These are phyloP conservation scores for Neocatenulostroma microsporum DNA, from an alignment of 2,329 filamentous ascomycete genomes.

Conservation along the genomic window DNA sequence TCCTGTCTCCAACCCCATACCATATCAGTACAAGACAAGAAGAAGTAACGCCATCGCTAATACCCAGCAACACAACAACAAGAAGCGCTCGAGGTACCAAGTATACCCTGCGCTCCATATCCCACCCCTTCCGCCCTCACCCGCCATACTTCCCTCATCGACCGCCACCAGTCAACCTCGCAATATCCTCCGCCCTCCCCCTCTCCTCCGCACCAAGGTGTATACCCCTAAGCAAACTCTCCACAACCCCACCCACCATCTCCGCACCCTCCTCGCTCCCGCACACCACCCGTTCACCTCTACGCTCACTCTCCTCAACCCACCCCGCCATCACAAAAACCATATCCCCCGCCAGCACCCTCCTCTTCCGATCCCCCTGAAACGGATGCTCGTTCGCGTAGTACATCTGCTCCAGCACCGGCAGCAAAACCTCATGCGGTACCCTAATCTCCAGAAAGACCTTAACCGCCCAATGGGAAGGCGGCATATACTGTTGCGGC, in stretches of 20 bases:
- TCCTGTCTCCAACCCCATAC: too few relatives aligned
- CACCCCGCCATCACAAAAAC: constrained; percentile 55
- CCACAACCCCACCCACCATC: constrained; percentile 28
- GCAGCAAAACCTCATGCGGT: constrained; percentile 53
- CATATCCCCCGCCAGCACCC: constrained; percentile 53
- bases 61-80: too few relatives aligned
- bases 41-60: too few relatives aligned
- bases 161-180: background rate
- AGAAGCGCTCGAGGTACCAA: too few relatives aligned
- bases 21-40: too few relatives aligned
- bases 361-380: constrained; percentile 46
- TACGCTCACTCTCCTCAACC: constrained; percentile 50
- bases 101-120: too few relatives aligned
- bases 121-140: too few relatives aligned
- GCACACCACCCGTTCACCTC: constrained; percentile 47
- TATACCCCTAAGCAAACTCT: constrained; percentile 17
- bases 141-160: too few relatives aligned
- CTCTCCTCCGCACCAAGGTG: constrained; percentile 17
- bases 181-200: constrained; percentile 3
- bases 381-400: constrained; percentile 61
- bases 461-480: constrained; percentile 55
- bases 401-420: constrained; percentile 58
- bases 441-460: constrained; percentile 57
- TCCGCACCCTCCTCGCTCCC: constrained; percentile 53
- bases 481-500: constrained; percentile 45